Percentiles rank a stretch among this genome's conserved stretches.
phyloP scores from a whole-genome alignment of 371 early-diverging fungal species.

The Circinella umbellata region DNA sequence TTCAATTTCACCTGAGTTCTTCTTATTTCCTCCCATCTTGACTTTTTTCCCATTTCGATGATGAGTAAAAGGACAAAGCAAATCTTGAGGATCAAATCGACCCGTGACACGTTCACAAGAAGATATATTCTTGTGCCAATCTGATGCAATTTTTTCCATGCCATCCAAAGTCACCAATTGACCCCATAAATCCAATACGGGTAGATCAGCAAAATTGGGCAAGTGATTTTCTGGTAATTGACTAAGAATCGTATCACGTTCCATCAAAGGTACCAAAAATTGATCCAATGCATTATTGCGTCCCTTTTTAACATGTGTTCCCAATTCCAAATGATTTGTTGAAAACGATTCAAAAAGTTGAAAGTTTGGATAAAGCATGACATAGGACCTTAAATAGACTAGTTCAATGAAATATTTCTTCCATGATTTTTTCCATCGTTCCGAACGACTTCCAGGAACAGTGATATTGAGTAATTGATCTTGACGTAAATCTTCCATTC shows the following conservation, averaged over 20 bases:
- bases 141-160: slow-evolving; percentile 45
- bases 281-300: slow-evolving; percentile 40
- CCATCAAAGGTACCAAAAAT: slow-evolving; percentile 67
- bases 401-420: slow-evolving; percentile 71
- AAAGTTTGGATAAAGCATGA: slow-evolving; percentile 72
- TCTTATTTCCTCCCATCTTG: slow-evolving; percentile 7
- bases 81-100: slow-evolving; percentile 37
- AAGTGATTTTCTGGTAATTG: slow-evolving; percentile 56
- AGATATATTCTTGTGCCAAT: slow-evolving; percentile 52
- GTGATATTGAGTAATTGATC: slow-evolving; percentile 52
- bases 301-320: slow-evolving; percentile 61
- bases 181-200: slow-evolving; percentile 63
- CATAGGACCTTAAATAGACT: slow-evolving; percentile 63
- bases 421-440: slow-evolving; percentile 69
- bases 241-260: slow-evolving; percentile 50
- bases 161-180: slow-evolving; percentile 44
- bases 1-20: not conserved
- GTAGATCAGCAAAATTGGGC: slow-evolving; percentile 53
- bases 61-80: slow-evolving; percentile 33
- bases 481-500: slow-evolving; percentile 49
- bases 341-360: slow-evolving; percentile 65
- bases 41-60: slow-evolving; percentile 14
- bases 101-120: slow-evolving; percentile 40
- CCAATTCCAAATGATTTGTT: slow-evolving; percentile 69
- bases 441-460: slow-evolving; percentile 61